Base-by-base conservation (phyloP, 129 eudicot genomes). In the Artemisia tridentata region DNA sequence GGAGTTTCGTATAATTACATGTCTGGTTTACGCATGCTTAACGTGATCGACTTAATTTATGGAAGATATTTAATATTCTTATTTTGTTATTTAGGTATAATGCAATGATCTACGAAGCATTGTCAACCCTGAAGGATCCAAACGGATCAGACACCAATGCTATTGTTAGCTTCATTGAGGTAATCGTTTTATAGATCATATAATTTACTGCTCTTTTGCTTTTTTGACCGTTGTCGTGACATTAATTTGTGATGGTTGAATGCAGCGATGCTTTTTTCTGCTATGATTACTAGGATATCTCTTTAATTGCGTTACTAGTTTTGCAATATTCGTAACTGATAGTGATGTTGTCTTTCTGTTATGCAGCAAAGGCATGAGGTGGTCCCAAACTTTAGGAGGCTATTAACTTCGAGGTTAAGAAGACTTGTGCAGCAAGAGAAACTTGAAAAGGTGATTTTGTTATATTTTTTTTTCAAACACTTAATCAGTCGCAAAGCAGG, bases 371-470 rank as follows among this genome's bases (percentile, higher is more conserved):
- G 83, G 87, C 79, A 82, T 3, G 89, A 84, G 73, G 87, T 88
- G 72, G 82, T 91, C 53, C 83, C 57, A 73, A 84, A 83, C 76
- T 84, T 92, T 78, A 84, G 82, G 75, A 92, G 85, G 83, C 47
- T 57, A 60, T 34, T 86, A 84, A 83, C 72, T 74, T 51, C 86
- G 63, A 88, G 91, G 79, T 80, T 86, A 77, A 80, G 96, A 66
- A 86, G 89, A 73, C 96, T 88, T 72, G 89, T 80, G 50, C 69
- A 71, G 25, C 88, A 84, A 73, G 95, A 81, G 41, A 88, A 91
- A 83, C 91, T 88, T 62, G 98, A 92, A 75, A 92, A 91, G 96
- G 98, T 88, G 72, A 79, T 27, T 45, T 63, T 58, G n/a, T 62
- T 78, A 34, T 71, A 3, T 71, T 67, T 65, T 51, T n/a, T 21